Percentiles rank a stretch among this genome's conserved stretches.
These are phyloP conservation scores for Trichoderma asperelloides DNA, from an alignment of 495 filamentous ascomycete genomes.

Conservation along the genomic window DNA sequence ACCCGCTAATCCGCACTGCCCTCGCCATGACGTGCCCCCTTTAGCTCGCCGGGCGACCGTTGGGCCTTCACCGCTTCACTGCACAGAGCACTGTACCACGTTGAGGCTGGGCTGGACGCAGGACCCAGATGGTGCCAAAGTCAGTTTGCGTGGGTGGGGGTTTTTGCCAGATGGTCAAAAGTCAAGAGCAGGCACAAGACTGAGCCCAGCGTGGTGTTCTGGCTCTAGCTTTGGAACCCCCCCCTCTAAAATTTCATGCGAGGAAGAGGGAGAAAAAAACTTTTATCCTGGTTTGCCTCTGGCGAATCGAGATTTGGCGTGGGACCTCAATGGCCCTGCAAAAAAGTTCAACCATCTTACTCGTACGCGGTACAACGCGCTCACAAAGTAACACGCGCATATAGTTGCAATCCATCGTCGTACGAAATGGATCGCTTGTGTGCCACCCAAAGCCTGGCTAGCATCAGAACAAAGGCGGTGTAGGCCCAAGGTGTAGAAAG, in stretches of 20 bases:
- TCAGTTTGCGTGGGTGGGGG: not conserved
- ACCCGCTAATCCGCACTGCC: not conserved
- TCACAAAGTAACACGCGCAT: not conserved
- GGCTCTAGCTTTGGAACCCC: not conserved
- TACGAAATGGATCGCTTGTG: not conserved
- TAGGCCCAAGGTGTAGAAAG: not conserved
- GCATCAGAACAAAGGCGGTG: not conserved
- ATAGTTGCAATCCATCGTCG: not conserved
- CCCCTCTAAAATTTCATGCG: not conserved
- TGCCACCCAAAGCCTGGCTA: not conserved
- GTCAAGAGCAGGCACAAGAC: not conserved
- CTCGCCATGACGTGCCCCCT: not conserved
- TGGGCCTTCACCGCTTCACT: not conserved
- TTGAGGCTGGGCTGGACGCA: not conserved
- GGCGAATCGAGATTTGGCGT: not conserved
- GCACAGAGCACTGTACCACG: not conserved
- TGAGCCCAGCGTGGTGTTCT: not conserved
- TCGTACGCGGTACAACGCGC: not conserved
- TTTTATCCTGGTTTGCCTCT: not conserved
- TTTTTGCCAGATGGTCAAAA: not conserved
- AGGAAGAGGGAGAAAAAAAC: not conserved
- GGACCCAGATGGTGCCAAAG: slow-evolving; percentile 4
- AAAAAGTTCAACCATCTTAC: not conserved
- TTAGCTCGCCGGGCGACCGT: not conserved
- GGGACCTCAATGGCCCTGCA: not conserved